Evolutionary conservation across 2,329 filamentous ascomycete species (phyloP).

Genomic region (Pyricularia sp.): DNA sequence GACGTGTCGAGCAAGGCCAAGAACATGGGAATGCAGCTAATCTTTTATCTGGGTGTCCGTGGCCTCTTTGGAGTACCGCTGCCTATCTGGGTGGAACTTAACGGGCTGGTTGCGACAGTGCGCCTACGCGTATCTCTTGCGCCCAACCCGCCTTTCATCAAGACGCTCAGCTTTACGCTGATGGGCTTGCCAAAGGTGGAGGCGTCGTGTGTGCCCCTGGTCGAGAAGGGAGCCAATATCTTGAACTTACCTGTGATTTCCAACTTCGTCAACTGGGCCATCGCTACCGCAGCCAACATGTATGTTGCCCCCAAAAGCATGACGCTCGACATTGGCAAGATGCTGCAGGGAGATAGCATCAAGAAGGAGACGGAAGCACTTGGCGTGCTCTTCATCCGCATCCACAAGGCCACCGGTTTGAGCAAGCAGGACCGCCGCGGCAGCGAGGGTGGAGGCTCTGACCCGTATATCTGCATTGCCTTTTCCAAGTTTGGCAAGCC

Average conservation of each 20-base stretch:
- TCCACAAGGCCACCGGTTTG: slow-evolving; percentile 76
- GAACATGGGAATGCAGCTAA: slow-evolving; percentile 95
- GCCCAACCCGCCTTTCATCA: slow-evolving; percentile 85
- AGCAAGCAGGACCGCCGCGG: slow-evolving; percentile 86
- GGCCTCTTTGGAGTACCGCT: slow-evolving; percentile 83
- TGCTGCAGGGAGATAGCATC: slow-evolving; percentile 85
- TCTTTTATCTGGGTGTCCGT: slow-evolving; percentile 88
- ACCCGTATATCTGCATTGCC: slow-evolving; percentile 89
- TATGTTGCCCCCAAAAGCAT: slow-evolving; percentile 93
- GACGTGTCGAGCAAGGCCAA: slow-evolving; percentile 72
- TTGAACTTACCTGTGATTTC: slow-evolving; percentile 87
- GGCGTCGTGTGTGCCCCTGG: slow-evolving; percentile 84
- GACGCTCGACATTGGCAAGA: slow-evolving; percentile 82
- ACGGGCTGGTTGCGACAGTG: slow-evolving; percentile 81
- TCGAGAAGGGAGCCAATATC: slow-evolving; percentile 84
- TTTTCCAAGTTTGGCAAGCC: slow-evolving; percentile 97
- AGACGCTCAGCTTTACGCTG: slow-evolving; percentile 83
- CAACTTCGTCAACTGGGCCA: slow-evolving; percentile 95
- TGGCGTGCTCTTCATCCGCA: slow-evolving; percentile 85
- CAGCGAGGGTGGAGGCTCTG: slow-evolving; percentile 76
- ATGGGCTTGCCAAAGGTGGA: slow-evolving; percentile 89
- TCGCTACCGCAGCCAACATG: slow-evolving; percentile 75
- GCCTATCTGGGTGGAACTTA: slow-evolving; percentile 83
- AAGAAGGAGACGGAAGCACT: slow-evolving; percentile 81
- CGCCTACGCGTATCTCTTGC: slow-evolving; percentile 76